Conservation (phyloP, 345 rosid genomes). For the Euphorbia lathyris region DNA sequence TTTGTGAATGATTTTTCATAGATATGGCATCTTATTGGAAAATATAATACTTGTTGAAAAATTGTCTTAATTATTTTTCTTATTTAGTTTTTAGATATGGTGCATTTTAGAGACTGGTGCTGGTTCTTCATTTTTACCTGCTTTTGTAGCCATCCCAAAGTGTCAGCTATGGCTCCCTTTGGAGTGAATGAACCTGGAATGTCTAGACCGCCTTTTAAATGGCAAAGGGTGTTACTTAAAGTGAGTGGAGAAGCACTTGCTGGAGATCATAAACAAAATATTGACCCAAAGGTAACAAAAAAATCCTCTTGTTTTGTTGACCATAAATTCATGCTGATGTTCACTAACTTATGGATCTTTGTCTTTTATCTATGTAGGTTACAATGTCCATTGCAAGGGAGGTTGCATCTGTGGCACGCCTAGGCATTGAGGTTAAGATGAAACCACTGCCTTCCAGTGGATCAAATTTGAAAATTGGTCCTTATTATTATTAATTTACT, state of each 20-base stretch:
- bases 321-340: background rate
- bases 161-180: constrained; percentile 50
- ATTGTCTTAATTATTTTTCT: constrained; percentile 4
- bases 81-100: background rate
- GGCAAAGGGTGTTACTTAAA: constrained; percentile 95
- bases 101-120: background rate
- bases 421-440: constrained; percentile 74
- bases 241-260: constrained; percentile 99
- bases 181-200: constrained; percentile 46
- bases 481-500: too few relatives aligned
- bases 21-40: background rate
- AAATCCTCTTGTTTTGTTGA: background rate
- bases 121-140: background rate
- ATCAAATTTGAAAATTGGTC: constrained; percentile 5
- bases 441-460: background rate
- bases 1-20: background rate
- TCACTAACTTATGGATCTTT: constrained; percentile 18
- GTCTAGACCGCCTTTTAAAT: constrained; percentile 54
- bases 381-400: constrained; percentile 97
- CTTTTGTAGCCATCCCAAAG: constrained; percentile 48
- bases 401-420: constrained; percentile 83
- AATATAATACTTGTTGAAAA: background rate
- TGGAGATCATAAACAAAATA: constrained; percentile 72
- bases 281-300: constrained; percentile 78
- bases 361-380: constrained; percentile 38